These are phyloP conservation scores for Acacia pycnantha DNA, from an alignment of 331 rosid species.

Conservation along the genomic window DNA sequence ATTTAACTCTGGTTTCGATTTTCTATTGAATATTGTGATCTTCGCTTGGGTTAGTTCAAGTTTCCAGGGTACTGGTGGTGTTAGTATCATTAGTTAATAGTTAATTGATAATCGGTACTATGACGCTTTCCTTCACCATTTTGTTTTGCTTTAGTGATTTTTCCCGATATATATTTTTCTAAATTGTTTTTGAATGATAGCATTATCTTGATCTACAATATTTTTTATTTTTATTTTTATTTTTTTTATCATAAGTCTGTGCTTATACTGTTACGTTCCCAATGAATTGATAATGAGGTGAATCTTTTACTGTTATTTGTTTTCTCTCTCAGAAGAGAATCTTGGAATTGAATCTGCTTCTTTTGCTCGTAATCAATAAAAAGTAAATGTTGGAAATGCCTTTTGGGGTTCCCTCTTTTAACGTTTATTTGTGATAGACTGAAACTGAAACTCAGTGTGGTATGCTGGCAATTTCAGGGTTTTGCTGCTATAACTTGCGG, in stretches of 20 bases:
- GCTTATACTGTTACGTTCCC: not conserved
- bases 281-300: conserved; percentile 7
- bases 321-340: not conserved
- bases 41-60: not conserved
- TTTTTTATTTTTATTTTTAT: not conserved
- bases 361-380: conserved; percentile 15
- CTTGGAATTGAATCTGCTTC: conserved; percentile 27
- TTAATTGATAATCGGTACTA: not conserved
- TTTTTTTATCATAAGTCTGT: not conserved
- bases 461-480: conserved; percentile 42
- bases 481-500: conserved; percentile 20
- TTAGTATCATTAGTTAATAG: not conserved
- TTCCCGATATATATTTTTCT: not conserved
- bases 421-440: conserved; percentile 15
- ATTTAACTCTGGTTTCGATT: conserved; percentile 4
- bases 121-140: conserved; percentile 17
- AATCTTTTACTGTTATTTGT: conserved; percentile 23
- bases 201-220: not conserved
- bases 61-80: not conserved
- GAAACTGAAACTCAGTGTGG: conserved; percentile 16
- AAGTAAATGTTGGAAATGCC: conserved; percentile 10
- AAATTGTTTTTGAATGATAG: not conserved
- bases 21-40: conserved; percentile 1
- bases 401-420: not conserved
- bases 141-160: not conserved